Evolutionary conservation across 2,329 filamentous ascomycete genomes (phyloP).

Genomic region (Ilyonectria mors-panacis): DNA sequence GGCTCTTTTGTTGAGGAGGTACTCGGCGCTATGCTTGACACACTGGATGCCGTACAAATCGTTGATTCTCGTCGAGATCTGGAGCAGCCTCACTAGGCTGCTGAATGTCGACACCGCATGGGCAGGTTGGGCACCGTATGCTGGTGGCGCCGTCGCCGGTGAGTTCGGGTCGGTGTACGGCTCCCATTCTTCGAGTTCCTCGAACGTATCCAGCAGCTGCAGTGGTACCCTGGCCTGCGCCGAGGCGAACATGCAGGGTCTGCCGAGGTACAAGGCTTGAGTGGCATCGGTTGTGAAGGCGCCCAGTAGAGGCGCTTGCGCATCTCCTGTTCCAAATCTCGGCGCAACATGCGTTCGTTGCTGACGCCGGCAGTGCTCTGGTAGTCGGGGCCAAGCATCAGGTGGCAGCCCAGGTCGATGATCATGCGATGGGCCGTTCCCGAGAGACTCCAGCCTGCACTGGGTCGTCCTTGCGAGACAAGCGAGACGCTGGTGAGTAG

Average conservation of each 20-base stretch:
- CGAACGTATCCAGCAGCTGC: conserved; percentile 51
- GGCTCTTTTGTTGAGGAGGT: conserved; percentile 46
- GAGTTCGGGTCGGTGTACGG: conserved; percentile 51
- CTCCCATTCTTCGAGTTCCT: conserved; percentile 54
- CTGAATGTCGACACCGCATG: conserved; percentile 49
- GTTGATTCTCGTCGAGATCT: conserved; percentile 49
- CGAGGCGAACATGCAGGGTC: conserved; percentile 52
- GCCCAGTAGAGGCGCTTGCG: conserved; percentile 54
- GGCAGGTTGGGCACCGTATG: conserved; percentile 48
- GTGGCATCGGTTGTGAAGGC: conserved; percentile 53
- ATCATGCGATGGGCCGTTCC: conserved; percentile 58
- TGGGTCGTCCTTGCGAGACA: conserved; percentile 52
- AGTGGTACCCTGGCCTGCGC: conserved; percentile 52
- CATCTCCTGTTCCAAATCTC: conserved; percentile 52
- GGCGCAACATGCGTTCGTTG: conserved; percentile 46
- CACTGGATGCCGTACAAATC: conserved; percentile 48
- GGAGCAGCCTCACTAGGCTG: conserved; percentile 47
- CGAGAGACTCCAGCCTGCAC: conserved; percentile 54
- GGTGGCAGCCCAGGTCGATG: conserved; percentile 55
- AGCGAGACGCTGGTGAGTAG: conserved; percentile 52
- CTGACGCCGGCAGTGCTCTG: conserved; percentile 45
- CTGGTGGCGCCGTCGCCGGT: conserved; percentile 43
- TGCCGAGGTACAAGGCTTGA: conserved; percentile 52
- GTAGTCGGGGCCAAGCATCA: conserved; percentile 50
- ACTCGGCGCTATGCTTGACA: conserved; percentile 46